Conservation (phyloP, 768 basidiomycete genomes). For the Kondoa subrosea region DNA sequence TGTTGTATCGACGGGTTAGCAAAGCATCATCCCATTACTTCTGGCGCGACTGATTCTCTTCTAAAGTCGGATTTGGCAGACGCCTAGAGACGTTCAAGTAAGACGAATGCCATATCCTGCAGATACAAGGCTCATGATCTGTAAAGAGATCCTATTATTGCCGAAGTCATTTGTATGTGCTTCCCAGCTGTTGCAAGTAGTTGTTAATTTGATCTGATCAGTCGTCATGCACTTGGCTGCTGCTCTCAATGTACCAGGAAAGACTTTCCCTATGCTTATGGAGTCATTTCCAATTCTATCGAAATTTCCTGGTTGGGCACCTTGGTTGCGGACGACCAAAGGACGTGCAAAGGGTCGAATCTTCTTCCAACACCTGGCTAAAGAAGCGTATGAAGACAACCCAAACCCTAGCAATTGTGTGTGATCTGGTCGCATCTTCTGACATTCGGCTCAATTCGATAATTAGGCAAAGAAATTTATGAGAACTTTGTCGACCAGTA, state of each 20-base stretch:
- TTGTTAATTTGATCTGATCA: no score
- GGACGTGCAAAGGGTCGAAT: not conserved
- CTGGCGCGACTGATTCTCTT: no score
- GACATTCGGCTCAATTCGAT: not conserved
- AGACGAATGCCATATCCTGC: no score
- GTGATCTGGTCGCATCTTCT: not conserved
- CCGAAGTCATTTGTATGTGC: not conserved
- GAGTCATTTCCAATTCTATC: not conserved
- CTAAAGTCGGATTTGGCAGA: no score
- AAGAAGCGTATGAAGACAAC: slow-evolving; percentile 5
- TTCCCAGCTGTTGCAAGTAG: no score
- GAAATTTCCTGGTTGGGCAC: not conserved
- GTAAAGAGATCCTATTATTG: no score
- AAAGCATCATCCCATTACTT: no score
- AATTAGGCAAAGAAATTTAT: not conserved
- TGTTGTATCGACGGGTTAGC: slow-evolving; percentile 18
- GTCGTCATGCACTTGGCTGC: not conserved
- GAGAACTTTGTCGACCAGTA: not conserved
- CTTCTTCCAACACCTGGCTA: slow-evolving; percentile 18
- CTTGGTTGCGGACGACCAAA: not conserved
- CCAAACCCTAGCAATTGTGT: not conserved
- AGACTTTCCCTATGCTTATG: not conserved
- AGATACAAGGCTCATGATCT: no score
- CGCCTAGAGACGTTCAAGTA: no score
- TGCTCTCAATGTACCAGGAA: not conserved